Conservation (phyloP, 1,284 basidiomycete genomes). For the Fomitopsis pinicola region DNA sequence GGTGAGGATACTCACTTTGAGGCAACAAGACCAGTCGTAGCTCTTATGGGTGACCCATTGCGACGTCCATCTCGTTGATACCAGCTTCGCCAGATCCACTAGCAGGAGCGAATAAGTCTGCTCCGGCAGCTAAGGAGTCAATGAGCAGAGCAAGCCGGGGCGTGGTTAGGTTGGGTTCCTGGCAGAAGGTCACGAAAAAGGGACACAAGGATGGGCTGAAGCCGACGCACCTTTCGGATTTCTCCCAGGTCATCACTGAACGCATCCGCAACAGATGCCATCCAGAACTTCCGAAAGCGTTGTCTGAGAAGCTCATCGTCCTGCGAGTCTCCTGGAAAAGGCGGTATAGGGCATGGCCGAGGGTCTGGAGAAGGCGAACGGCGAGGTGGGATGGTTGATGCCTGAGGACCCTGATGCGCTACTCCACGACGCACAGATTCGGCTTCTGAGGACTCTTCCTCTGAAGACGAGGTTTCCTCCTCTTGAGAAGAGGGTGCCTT, state of each 20-base stretch:
- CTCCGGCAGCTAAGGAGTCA: constrained; percentile 73
- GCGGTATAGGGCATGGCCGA: constrained; percentile 41
- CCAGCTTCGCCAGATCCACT: constrained; percentile 21
- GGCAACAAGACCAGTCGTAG: too few species aligned
- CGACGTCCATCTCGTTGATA: constrained; percentile 50
- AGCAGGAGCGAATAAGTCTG: constrained; percentile 59
- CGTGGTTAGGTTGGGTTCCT: constrained; percentile 70
- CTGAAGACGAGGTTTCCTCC: constrained; percentile 11
- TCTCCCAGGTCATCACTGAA: constrained; percentile 75
- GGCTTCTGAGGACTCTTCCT: constrained; percentile 12
- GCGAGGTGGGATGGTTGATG: constrained; percentile 1
- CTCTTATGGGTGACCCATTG: constrained; percentile 24
- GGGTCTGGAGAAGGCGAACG: constrained; percentile 48
- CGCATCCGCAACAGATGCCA: constrained; percentile 71
- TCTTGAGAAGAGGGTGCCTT: constrained; percentile 12
- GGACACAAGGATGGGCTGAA: background rate
- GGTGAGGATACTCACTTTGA: too few species aligned
- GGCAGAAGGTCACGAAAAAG: background rate
- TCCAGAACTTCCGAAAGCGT: constrained; percentile 76
- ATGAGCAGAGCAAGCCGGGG: constrained; percentile 67
- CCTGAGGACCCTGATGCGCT: background rate
- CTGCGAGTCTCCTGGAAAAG: constrained; percentile 40
- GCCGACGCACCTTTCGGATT: constrained; percentile 58
- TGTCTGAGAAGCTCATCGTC: constrained; percentile 51
- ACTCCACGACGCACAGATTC: background rate